Base-by-base conservation (phyloP, 73 alveolate species). In the Urostyla sp. region DNA sequence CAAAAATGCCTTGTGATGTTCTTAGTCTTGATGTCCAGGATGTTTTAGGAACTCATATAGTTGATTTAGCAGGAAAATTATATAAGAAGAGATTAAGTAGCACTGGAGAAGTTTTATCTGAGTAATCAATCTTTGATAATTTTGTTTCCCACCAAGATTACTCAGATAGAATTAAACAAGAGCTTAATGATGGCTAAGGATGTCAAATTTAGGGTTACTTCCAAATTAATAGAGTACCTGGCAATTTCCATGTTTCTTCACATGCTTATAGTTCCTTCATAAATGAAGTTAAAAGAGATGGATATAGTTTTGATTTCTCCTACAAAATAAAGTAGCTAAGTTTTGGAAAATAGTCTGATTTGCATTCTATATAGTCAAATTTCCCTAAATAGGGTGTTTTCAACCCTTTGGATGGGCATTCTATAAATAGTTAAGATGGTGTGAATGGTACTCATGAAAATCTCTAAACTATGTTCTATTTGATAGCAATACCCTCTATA, bases 41-140 rank as follows among this genome's bases (percentile, higher is more conserved):
- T 84, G 95, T 95, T 30, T 75, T 98, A 94, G 99, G 99, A 8
- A 91, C 98, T 66, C 99, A 97, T 67, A 85, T 90, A 28, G 93
- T 82, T 3, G 90, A 89, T 69, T 82, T 90, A 13, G 90, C 84
- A 43, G 99, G 97, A 0, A 75, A 75, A 32, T 44, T 94, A 67
- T 51, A 59, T 23, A 94, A 93, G 92, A 91, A 83, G 90, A 81
- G 85, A 80, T 79, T 66, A 66, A 74, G 74, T 57, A 45, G 30
- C 59, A 57, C 32, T 36, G 73, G 60, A 75, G 84, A 16, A 67
- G 54, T 55, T 67, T 66, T 72, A 54, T 75, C 74, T 28, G 34
- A 37, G 59, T 72, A 24, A 45, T 86, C 58, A 75, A 87, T 90
- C 78, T 48, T 81, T 50, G 56, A 7, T 40, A 77, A 15, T 56